Percentiles rank a stretch among this genome's conserved stretches.
phyloP scores from a whole-genome alignment of 176 grass and related monocot genomes.

The Juncus effusus region DNA sequence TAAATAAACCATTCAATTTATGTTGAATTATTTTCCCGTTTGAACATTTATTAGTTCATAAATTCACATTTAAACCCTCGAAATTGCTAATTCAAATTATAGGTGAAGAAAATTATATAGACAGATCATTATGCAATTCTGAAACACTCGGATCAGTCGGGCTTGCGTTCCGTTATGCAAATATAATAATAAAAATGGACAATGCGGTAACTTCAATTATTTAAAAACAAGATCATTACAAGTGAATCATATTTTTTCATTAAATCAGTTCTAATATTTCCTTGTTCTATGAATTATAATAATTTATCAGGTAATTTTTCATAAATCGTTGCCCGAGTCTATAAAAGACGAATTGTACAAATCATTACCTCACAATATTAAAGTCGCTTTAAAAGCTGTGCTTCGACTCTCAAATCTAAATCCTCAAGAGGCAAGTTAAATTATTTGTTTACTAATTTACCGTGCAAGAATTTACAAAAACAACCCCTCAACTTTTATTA shows the following conservation, averaged over 20 bases:
- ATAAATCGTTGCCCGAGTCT: slow-evolving; percentile 41
- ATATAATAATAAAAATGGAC: slow-evolving; percentile 47
- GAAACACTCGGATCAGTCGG: slow-evolving; percentile 37
- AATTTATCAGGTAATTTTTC: slow-evolving; percentile 35
- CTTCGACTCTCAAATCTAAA: slow-evolving; percentile 28
- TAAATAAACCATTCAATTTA: background rate
- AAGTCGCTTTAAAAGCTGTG: slow-evolving; percentile 43
- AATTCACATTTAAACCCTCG: background rate
- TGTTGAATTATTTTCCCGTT: background rate
- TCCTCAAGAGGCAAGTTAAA: slow-evolving; percentile 33
- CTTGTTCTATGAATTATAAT: background rate
- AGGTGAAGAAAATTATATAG: slow-evolving; percentile 28
- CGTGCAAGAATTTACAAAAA: background rate
- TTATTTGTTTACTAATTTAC: background rate
- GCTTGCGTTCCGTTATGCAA: slow-evolving; percentile 56
- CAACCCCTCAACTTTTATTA: background rate
- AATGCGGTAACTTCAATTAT: slow-evolving; percentile 33
- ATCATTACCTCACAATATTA: slow-evolving; percentile 51
- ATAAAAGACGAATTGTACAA: slow-evolving; percentile 64
- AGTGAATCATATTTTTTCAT: no score
- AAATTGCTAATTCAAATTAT: slow-evolving; percentile 5
- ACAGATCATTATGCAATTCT: slow-evolving; percentile 4
- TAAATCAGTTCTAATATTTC: background rate
- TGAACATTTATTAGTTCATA: background rate
- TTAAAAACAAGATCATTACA: no score